Evolutionary conservation across 768 basidiomycete genomes (phyloP), one percentile per base, ranked within the genome.

Genomic region (Cyathus striatus): DNA sequence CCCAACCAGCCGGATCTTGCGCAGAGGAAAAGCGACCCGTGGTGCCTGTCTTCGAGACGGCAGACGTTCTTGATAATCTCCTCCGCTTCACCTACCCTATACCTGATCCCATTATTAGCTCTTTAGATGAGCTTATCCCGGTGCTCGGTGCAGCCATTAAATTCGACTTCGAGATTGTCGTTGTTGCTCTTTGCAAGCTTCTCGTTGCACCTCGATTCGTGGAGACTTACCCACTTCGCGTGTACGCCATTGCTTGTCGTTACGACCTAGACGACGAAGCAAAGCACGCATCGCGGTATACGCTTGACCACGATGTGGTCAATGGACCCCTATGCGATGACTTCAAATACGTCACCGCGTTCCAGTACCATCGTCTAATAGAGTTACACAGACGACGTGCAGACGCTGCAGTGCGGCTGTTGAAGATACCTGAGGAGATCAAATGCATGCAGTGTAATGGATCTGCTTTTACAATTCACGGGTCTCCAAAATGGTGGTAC

Each of bases 371-470:
- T 52, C 76, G 72, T 7, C 73, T 87, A 35, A 68, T 86, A 22
- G 64, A 72, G 12, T 70, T 86, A 20, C 83, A 86, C 51, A 72
- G 69, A 21, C 62, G 62, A 10, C 79, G 85, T 5, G 67, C 70
- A 1, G 56, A 61, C 5, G 71, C 73, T 2, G 79, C 81, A 2
- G 60, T 67, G 23, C 65, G 64, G 10, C 57, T 80, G 30, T 57
- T 86, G 6, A 61, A 66, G 45, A 55, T 65, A 16, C 63, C 75
- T 0, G 66, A 70, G 3, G 68, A 75, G 24, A 53, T 83, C 49
- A 78, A 78, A 58, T 87, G 86, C 60, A 73, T 79, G 64, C 76
- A 81, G 47, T 88, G 83, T 51, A 86, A 82, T 30, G 77, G 78
- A 4, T 68, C 66, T 2, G 47, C 62, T 6, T 57, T 59, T 48